These are phyloP conservation scores for Microsporum canis DNA, from an alignment of 2,329 filamentous ascomycete species.

Conservation along the genomic window DNA sequence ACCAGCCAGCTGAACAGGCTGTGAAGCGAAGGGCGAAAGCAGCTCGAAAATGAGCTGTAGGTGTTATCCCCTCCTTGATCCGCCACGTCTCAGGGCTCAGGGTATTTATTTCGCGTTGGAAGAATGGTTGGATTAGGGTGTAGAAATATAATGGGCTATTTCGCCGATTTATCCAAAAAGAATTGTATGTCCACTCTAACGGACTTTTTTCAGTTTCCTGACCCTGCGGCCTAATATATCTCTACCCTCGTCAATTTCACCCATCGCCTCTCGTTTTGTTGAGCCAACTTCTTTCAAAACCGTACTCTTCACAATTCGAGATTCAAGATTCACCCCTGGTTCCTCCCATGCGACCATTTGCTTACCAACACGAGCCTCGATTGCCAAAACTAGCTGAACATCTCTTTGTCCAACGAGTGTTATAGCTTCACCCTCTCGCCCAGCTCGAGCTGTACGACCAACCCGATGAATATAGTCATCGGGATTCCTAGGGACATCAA, in stretches of 20 bases:
- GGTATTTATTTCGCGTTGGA: neutral
- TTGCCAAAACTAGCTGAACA: constrained; percentile 78
- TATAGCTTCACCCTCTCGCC: constrained; percentile 67
- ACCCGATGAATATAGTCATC: constrained; percentile 97
- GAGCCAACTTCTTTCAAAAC: constrained; percentile 77
- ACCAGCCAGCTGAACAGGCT: neutral
- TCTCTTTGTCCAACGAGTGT: constrained; percentile 90
- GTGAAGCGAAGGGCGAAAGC: neutral
- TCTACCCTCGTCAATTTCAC: constrained; percentile 84
- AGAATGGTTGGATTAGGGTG: neutral
- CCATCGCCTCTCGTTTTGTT: constrained; percentile 82
- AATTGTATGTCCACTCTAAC: constrained; percentile 15
- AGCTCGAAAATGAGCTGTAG: neutral
- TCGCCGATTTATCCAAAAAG: neutral
- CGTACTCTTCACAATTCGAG: constrained; percentile 69
- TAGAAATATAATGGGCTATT: neutral
- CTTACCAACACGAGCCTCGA: constrained; percentile 67
- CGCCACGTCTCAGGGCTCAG: neutral
- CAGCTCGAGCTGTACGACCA: constrained; percentile 87
- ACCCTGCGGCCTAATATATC: constrained; percentile 78
- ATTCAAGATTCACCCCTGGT: constrained; percentile 89
- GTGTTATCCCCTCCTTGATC: neutral
- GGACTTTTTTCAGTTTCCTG: constrained; percentile 36
- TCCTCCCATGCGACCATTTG: constrained; percentile 78
- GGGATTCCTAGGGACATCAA: constrained; percentile 87